phyloP scores from a whole-genome alignment of 2,329 filamentous ascomycete genomes.

The Coleophoma cylindrospora region DNA sequence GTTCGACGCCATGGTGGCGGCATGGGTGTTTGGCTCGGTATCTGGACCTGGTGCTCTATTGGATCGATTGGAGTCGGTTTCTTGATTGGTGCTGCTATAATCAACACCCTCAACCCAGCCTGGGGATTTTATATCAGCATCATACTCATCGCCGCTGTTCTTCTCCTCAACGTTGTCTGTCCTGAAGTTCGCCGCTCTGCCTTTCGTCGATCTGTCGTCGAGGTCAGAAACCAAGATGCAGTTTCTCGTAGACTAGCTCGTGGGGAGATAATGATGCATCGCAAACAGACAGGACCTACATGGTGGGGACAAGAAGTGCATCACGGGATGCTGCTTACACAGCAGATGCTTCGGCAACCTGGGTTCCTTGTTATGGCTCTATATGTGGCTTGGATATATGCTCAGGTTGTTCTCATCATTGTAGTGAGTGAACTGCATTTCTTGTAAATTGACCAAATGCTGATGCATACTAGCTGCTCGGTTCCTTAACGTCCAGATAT shows the following conservation, averaged over 20 bases:
- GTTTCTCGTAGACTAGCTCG: slow-evolving; percentile 57
- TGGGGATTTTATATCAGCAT: slow-evolving; percentile 77
- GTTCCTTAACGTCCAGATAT: slow-evolving; percentile 63
- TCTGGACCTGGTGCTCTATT: slow-evolving; percentile 75
- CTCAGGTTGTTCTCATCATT: slow-evolving; percentile 68
- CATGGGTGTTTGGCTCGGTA: slow-evolving; percentile 73
- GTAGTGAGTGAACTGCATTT: slow-evolving; percentile 40
- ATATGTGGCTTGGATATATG: slow-evolving; percentile 77
- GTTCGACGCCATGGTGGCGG: slow-evolving; percentile 71
- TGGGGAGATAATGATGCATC: slow-evolving; percentile 73
- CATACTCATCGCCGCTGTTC: slow-evolving; percentile 57
- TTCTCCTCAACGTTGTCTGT: slow-evolving; percentile 65
- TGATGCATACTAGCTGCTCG: slow-evolving; percentile 45
- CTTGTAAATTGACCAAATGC: slow-evolving; percentile 5
- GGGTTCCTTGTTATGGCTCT: slow-evolving; percentile 67
- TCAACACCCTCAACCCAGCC: slow-evolving; percentile 56
- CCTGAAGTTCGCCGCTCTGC: slow-evolving; percentile 68
- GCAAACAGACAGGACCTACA: slow-evolving; percentile 63
- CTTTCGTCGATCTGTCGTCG: slow-evolving; percentile 62
- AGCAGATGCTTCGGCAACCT: slow-evolving; percentile 68
- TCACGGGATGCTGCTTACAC: slow-evolving; percentile 61
- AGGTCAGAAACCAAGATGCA: slow-evolving; percentile 50
- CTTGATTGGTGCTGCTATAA: slow-evolving; percentile 64
- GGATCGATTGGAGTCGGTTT: slow-evolving; percentile 70
- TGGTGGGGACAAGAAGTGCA: slow-evolving; percentile 76